phyloP scores from a whole-genome alignment of 768 basidiomycete genomes.

The Pholiota molesta region DNA sequence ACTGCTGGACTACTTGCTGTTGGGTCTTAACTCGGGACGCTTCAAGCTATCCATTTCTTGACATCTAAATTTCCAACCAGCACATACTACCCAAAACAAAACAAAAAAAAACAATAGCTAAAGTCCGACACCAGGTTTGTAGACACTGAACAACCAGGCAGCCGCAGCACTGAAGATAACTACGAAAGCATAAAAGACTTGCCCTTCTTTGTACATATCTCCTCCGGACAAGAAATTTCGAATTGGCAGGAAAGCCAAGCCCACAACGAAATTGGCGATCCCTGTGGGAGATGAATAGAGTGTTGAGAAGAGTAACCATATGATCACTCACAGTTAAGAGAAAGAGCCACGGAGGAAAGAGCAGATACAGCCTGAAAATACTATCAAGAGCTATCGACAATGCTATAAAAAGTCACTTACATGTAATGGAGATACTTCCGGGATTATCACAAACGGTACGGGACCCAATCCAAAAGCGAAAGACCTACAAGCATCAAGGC shows the following conservation, averaged over 20 bases:
- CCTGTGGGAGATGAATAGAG: conserved; percentile 44
- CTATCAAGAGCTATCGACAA: conserved; percentile 5
- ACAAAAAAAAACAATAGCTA: neutral
- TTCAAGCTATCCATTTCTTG: no score
- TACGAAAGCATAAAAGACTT: conserved; percentile 88
- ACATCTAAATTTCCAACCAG: neutral
- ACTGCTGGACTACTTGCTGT: no score
- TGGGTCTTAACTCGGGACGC: no score
- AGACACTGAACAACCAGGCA: conserved; percentile 40
- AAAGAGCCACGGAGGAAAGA: conserved; percentile 74
- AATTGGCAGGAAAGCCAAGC: conserved; percentile 83
- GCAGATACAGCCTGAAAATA: conserved; percentile 71
- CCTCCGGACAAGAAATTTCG: conserved; percentile 73
- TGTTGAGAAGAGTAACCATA: neutral
- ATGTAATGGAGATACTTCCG: conserved; percentile 83
- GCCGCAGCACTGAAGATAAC: conserved; percentile 48
- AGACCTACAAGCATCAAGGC: conserved; percentile 48
- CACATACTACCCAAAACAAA: neutral
- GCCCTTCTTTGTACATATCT: conserved; percentile 68
- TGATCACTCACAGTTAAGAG: conserved; percentile 61
- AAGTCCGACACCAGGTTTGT: conserved; percentile 26
- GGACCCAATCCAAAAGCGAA: conserved; percentile 93
- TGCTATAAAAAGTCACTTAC: conserved; percentile 42
- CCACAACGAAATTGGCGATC: conserved; percentile 85
- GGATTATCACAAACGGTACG: conserved; percentile 89